A percentile compares a stretch with the other conserved stretches of the same genome.
Conservation (phyloP, 2,329 filamentous ascomycete species). For the Arthrobotrys sphaeroides region DNA sequence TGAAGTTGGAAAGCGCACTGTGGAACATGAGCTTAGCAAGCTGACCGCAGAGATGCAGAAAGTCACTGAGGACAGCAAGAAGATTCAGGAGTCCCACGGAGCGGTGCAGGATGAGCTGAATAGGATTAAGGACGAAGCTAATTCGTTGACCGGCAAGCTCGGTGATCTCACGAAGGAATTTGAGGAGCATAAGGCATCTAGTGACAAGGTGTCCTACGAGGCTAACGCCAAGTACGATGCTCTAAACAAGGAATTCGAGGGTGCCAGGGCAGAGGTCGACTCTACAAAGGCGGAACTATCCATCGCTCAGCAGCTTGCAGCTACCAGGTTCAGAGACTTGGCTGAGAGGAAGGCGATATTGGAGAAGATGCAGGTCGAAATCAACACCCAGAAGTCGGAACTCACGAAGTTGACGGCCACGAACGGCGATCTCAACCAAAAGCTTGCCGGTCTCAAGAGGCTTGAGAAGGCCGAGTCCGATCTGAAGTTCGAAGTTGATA, state of each 20-base stretch:
- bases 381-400: slow-evolving; percentile 80
- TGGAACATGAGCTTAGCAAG: slow-evolving; percentile 75
- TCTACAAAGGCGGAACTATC: slow-evolving; percentile 82
- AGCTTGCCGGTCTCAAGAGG: slow-evolving; percentile 72
- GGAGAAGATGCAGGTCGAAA: slow-evolving; percentile 85
- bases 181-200: slow-evolving; percentile 31
- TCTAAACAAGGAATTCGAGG: slow-evolving; percentile 69
- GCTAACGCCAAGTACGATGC: slow-evolving; percentile 60
- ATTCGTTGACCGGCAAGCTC: slow-evolving; percentile 59
- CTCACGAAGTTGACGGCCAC: slow-evolving; percentile 76
- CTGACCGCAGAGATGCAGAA: slow-evolving; percentile 53
- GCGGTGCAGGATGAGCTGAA: slow-evolving; percentile 57
- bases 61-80: slow-evolving; percentile 42
- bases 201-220: slow-evolving; percentile 64
- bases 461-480: slow-evolving; percentile 86
- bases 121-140: slow-evolving; percentile 55
- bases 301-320: slow-evolving; percentile 84
- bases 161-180: slow-evolving; percentile 34
- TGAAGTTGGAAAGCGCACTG: slow-evolving; percentile 61
- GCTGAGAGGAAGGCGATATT: slow-evolving; percentile 80
- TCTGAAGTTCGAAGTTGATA: slow-evolving; percentile 76
- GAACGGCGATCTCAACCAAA: slow-evolving; percentile 76
- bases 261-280: slow-evolving; percentile 74
- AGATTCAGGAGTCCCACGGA: slow-evolving; percentile 58
- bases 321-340: slow-evolving; percentile 86